These are phyloP conservation scores for Macroventuria anomochaeta DNA, from an alignment of 2,329 filamentous ascomycete genomes.

Conservation along the genomic window DNA sequence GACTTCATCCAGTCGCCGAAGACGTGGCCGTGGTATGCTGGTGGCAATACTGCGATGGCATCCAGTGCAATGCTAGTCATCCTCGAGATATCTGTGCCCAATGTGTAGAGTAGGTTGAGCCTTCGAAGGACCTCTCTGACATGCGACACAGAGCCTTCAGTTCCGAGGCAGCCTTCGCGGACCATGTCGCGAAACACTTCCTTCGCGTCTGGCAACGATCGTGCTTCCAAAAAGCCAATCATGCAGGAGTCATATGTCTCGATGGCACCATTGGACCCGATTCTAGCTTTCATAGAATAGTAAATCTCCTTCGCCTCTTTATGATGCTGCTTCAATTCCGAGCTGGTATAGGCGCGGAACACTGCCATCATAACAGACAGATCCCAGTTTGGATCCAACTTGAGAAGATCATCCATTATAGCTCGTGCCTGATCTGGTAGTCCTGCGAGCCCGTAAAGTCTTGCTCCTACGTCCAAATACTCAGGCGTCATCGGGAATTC, in stretches of 20 bases:
- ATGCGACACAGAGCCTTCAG: conserved; percentile 47
- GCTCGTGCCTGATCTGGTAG: conserved; percentile 66
- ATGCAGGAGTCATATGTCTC: conserved; percentile 79
- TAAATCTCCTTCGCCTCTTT: conserved; percentile 58
- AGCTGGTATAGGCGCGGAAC: conserved; percentile 69
- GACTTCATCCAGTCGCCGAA: conserved; percentile 89
- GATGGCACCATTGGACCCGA: conserved; percentile 68
- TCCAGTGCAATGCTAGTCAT: conserved; percentile 42
- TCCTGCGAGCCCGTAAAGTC: conserved; percentile 66
- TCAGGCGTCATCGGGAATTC: conserved; percentile 37
- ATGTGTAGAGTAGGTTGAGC: conserved; percentile 36
- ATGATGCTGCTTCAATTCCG: conserved; percentile 50
- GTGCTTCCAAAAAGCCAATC: conserved; percentile 71
- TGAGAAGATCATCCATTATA: conserved; percentile 62
- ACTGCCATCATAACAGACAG: conserved; percentile 69
- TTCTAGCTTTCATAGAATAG: conserved; percentile 65
- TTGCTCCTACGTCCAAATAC: conserved; percentile 68
- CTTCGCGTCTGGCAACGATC: conserved; percentile 70
- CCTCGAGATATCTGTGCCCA: conserved; percentile 37
- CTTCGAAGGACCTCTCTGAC: conserved; percentile 32
- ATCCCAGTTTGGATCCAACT: conserved; percentile 54
- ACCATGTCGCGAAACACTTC: conserved; percentile 91
- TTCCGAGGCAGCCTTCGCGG: conserved; percentile 56
- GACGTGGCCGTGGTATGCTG: conserved; percentile 74
- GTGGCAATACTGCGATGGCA: conserved; percentile 61